A percentile compares a stretch with the other conserved stretches of the same genome.
Evolutionary conservation across 805 yeast genomes (phyloP).

Genomic region (Wickerhamomyces strasburgensis): DNA sequence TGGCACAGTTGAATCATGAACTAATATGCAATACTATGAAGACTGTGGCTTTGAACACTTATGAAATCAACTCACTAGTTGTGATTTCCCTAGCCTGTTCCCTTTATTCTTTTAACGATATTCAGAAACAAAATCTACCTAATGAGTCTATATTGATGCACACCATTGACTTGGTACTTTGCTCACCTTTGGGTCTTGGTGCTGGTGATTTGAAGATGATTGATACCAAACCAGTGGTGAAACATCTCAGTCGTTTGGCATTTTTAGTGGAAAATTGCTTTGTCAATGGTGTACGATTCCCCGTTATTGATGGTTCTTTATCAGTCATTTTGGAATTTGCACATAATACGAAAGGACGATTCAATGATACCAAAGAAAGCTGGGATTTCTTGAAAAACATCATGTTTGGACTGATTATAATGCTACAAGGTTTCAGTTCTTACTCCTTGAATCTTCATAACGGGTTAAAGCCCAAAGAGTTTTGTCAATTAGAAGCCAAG

Average conservation of each 20-base stretch:
- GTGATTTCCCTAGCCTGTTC: slow-evolving; percentile 19
- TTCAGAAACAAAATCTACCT: slow-evolving; percentile 18
- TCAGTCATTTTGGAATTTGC: slow-evolving; percentile 13
- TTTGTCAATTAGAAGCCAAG: slow-evolving; percentile 24
- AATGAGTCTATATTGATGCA: slow-evolving; percentile 17
- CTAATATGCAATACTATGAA: slow-evolving; percentile 17
- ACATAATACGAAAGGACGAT: slow-evolving; percentile 9
- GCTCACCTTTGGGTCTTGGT: slow-evolving; percentile 18
- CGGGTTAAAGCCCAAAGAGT: slow-evolving; percentile 11
- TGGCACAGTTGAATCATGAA: slow-evolving; percentile 27
- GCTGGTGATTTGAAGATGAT: slow-evolving; percentile 4
- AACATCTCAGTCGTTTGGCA: slow-evolving; percentile 45
- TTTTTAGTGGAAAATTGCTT: slow-evolving; percentile 37
- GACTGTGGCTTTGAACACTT: slow-evolving; percentile 14
- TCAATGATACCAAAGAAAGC: slow-evolving; percentile 10
- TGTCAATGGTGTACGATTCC: slow-evolving; percentile 17
- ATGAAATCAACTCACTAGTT: slow-evolving; percentile 18
- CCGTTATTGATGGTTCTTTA: slow-evolving; percentile 14
- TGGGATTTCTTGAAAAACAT: slow-evolving; percentile 38
- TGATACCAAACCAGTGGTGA: slow-evolving; percentile 34
- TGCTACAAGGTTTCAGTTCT: slow-evolving; percentile 45
- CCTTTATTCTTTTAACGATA: slow-evolving; percentile 12
- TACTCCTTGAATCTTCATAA: slow-evolving; percentile 30
- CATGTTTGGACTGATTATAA: slow-evolving; percentile 43
- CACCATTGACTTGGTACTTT: slow-evolving; percentile 17